Conservation (phyloP, 2,329 filamentous ascomycete genomes). For the Cercospora sp. region DNA sequence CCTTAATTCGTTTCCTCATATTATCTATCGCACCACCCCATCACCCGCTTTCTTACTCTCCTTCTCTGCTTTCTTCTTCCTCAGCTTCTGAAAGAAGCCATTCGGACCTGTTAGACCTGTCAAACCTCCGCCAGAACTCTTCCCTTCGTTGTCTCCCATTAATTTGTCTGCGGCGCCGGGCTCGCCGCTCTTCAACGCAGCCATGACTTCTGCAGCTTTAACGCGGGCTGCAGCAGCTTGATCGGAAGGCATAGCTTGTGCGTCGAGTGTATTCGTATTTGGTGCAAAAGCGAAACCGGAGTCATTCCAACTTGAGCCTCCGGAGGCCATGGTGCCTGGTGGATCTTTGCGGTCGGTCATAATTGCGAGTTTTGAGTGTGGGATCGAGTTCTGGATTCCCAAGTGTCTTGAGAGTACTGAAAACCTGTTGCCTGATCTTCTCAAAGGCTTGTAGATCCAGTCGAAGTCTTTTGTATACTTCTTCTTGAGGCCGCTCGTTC, state of each 20-base stretch:
- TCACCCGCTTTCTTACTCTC: constrained; percentile 1
- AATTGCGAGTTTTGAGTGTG: neutral
- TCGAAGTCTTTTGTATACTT: neutral
- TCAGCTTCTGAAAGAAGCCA: constrained; percentile 14
- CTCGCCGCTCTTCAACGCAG: constrained; percentile 30
- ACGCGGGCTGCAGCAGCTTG: constrained; percentile 29
- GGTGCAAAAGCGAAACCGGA: constrained; percentile 23
- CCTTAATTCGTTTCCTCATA: neutral
- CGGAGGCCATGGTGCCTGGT: constrained; percentile 12
- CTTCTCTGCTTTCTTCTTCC: constrained; percentile 7
- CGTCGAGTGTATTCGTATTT: constrained; percentile 31
- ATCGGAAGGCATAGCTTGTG: constrained; percentile 28
- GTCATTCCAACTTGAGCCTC: constrained; percentile 25
- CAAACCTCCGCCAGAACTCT: constrained; percentile 14
- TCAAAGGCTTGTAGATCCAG: neutral
- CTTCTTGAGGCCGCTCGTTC: neutral
- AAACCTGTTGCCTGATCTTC: neutral
- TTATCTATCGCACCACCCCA: neutral
- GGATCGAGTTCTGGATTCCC: neutral
- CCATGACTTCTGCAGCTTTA: constrained; percentile 31
- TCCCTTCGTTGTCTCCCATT: constrained; percentile 26
- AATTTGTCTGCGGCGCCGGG: constrained; percentile 30
- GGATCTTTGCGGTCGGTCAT: constrained; percentile 6
- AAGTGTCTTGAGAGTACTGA: neutral
- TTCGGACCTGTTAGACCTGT: constrained; percentile 15